These are phyloP conservation scores for Pythium scleroteichum DNA, from an alignment of 352 stramenopile genomes.

Conservation along the genomic window DNA sequence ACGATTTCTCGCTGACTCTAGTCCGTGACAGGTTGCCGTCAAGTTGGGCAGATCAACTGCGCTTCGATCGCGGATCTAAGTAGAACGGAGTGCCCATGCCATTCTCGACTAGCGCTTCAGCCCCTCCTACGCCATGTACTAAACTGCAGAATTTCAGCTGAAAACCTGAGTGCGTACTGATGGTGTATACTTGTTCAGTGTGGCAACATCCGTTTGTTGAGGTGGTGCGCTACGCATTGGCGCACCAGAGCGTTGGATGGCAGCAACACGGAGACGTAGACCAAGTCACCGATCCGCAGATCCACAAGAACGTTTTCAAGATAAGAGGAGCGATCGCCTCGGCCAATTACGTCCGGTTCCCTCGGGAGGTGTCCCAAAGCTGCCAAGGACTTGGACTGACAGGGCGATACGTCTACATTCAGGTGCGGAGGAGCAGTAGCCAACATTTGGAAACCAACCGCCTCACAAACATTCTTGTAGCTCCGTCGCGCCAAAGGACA, in stretches of 20 bases:
- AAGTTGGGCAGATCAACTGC: no score
- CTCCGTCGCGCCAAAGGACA: slow-evolving; percentile 41
- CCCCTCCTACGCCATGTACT: slow-evolving; percentile 21
- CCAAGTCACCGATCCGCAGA: slow-evolving; percentile 55
- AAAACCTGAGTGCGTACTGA: not conserved
- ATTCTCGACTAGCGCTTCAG: not conserved
- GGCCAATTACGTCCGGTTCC: slow-evolving; percentile 75
- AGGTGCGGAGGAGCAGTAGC: slow-evolving; percentile 28
- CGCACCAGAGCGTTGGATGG: slow-evolving; percentile 55
- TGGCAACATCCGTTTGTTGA: slow-evolving; percentile 89
- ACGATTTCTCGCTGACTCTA: no score
- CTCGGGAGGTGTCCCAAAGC: slow-evolving; percentile 51
- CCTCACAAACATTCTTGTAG: slow-evolving; percentile 12
- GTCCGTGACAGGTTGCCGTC: no score
- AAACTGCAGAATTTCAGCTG: not conserved
- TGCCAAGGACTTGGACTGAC: slow-evolving; percentile 63
- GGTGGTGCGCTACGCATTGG: slow-evolving; percentile 77
- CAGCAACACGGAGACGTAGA: slow-evolving; percentile 67
- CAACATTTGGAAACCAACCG: no score
- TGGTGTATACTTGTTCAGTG: slow-evolving; percentile 32
- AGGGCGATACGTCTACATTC: slow-evolving; percentile 70
- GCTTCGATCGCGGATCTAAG: no score
- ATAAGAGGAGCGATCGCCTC: slow-evolving; percentile 72
- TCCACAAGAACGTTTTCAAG: slow-evolving; percentile 81
- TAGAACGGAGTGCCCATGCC: no score